Evolutionary conservation across 208 protist species (phyloP), one percentile per base, ranked within the genome.

Genomic region (Acanthamoeba culbertsoni): DNA sequence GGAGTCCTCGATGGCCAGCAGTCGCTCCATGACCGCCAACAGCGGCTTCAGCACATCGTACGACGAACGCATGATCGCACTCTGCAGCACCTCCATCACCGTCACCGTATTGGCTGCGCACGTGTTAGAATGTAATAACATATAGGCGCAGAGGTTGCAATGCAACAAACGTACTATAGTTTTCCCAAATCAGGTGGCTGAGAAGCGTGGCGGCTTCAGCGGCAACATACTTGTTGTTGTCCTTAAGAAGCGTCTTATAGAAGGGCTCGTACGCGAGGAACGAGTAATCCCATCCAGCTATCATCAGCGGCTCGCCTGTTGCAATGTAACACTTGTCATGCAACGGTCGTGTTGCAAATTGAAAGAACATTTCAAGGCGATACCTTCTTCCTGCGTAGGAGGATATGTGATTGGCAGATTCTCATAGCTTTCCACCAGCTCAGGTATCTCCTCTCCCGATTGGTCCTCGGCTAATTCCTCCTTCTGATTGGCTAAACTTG

Each of bases 1-100:
- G 33, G 53, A 88, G 51, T 88, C 79, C 7, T 88, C 79, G 23
- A 88, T 6, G 14, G 45, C 53, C 31, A 88, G 51, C 45, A 88
- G 35, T n/a, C 16, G 45, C 79, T 65, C 48, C 43, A 88, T 46
- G 31, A 88, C 53, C 35, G 31, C 33, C 14, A 65, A 12, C 14
- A 88, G 79, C 79, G 79, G 48, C 48, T 55, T 65, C 26, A 88
- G 79, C 48, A 55, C 46, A n/a, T 88, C 79, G 28, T 63, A 88
- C 28, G 45, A 40, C 4, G 79, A 42, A 7, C 28, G 28, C 79
- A 28, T 10, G 79, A 88, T 88, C 20, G 79, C 79, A 4, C n/a
- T 35, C 26, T 28, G 45, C 31, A 88, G 42, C n/a, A 88, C 79
- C 7, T 62, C 46, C 79, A 62, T 65, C 33, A 79, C 71, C 71